Conservation (phyloP, 1,284 basidiomycete genomes). For the Cutaneotrichosporon sp. region DNA sequence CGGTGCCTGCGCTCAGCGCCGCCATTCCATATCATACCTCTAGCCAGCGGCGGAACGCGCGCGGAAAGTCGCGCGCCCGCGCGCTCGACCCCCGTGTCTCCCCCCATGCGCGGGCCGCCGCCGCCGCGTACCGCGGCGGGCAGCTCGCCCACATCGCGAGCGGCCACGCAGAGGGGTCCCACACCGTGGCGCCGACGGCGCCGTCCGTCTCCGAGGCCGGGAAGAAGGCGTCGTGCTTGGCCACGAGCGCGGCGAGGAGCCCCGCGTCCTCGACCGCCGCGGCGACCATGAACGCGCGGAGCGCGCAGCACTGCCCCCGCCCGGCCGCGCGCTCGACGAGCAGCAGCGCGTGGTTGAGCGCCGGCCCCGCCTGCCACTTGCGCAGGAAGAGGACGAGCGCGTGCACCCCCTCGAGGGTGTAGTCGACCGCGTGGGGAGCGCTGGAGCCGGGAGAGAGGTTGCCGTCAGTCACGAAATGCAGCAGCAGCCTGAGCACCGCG, state of each 20-base stretch:
- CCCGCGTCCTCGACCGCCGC: neutral
- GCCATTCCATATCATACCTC: neutral
- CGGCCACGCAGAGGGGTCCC: neutral
- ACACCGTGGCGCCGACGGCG: neutral
- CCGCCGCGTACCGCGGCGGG: neutral
- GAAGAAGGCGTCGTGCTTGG: conserved; percentile 6
- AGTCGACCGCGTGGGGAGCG: neutral
- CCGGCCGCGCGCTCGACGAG: neutral
- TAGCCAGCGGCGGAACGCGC: neutral
- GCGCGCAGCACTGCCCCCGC: neutral
- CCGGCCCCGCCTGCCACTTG: neutral
- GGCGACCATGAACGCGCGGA: conserved; percentile 1
- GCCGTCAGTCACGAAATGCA: neutral
- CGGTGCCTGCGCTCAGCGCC: neutral
- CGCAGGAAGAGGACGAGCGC: conserved; percentile 1
- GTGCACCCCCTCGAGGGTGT: neutral
- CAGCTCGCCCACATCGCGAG: neutral
- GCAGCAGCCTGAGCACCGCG: neutral
- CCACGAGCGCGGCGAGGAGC: neutral
- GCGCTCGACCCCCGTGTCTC: neutral
- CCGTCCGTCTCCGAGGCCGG: neutral
- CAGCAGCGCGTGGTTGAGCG: neutral
- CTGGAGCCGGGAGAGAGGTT: neutral
- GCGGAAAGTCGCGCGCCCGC: neutral
- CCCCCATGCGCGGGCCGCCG: neutral